These are phyloP conservation scores for Suhomyces anneliseae DNA, from an alignment of 1,139 yeast species.

Conservation along the genomic window DNA sequence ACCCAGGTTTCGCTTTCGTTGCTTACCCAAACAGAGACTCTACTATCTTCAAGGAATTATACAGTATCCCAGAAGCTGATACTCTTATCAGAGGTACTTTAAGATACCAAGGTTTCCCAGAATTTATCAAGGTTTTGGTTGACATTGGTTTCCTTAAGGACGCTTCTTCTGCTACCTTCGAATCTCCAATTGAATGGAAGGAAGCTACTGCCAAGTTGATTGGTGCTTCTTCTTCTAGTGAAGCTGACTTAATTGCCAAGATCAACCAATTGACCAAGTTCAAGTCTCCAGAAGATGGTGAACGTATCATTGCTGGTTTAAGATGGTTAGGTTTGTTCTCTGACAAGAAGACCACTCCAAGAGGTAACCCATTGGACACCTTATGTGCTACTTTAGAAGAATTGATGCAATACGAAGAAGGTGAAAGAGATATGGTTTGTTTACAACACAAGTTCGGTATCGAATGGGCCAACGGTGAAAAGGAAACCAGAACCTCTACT, in stretches of 20 bases:
- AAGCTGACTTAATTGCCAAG: conserved; percentile 71
- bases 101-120: conserved; percentile 98
- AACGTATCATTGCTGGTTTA: conserved; percentile 83
- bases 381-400: conserved; percentile 94
- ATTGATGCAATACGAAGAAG: conserved; percentile 93
- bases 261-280: conserved; percentile 78
- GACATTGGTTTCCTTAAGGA: conserved; percentile 92
- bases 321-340: conserved; percentile 94
- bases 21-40: conserved; percentile 99
- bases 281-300: conserved; percentile 79
- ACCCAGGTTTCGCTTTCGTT: conserved; percentile 93
- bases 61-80: conserved; percentile 95
- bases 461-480: conserved; percentile 91
- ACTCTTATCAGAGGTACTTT: conserved; percentile 96
- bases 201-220: conserved; percentile 77
- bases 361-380: conserved; percentile 94
- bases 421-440: conserved; percentile 92
- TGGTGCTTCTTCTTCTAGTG: conserved; percentile 69
- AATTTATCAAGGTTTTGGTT: conserved; percentile 90
- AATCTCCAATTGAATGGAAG: conserved; percentile 73
- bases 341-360: conserved; percentile 71
- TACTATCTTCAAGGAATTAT: conserved; percentile 86
- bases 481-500: conserved; percentile 92
- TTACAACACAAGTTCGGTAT: conserved; percentile 98
- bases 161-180: conserved; percentile 59